Percentiles rank a stretch among this genome's conserved stretches.
Conservation (phyloP, 768 basidiomycete species). For the Mycena kentingensis region DNA sequence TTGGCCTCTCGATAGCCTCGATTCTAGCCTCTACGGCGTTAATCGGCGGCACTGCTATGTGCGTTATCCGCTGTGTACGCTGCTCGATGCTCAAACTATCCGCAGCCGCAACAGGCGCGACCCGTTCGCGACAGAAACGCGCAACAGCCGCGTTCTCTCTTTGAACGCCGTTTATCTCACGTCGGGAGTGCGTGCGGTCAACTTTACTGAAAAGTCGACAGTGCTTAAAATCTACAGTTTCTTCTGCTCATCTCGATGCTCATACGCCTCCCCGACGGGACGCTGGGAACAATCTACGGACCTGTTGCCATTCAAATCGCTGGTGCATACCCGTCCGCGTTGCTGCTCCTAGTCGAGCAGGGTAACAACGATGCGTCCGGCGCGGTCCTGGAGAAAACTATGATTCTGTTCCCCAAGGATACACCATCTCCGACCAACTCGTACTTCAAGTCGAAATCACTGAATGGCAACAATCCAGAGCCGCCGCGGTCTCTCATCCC, state of each 20-base stretch:
- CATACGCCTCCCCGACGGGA: neutral
- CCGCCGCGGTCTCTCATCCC: neutral
- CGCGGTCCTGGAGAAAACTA: neutral
- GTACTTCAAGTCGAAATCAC: neutral
- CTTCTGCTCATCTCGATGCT: conserved; percentile 1
- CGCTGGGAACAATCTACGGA: conserved; percentile 2
- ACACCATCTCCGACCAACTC: neutral
- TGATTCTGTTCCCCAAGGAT: neutral
- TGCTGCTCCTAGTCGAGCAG: conserved; percentile 4
- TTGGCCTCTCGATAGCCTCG: neutral
- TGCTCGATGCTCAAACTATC: too few species aligned
- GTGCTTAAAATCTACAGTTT: too few species aligned
- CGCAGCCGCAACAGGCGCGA: too few species aligned
- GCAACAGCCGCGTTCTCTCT: too few species aligned
- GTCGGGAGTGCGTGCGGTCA: too few species aligned
- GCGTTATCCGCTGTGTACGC: too few species aligned
- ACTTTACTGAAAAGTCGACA: too few species aligned
- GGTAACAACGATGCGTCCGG: neutral
- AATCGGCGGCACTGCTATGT: too few species aligned
- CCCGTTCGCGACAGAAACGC: too few species aligned
- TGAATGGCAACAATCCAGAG: neutral
- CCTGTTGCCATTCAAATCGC: conserved; percentile 9
- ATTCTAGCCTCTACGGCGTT: too few species aligned
- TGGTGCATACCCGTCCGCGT: conserved; percentile 5
- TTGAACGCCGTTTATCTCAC: too few species aligned